Base-by-base conservation (phyloP, 495 filamentous ascomycete species). In the Penicillium mononematosum region DNA sequence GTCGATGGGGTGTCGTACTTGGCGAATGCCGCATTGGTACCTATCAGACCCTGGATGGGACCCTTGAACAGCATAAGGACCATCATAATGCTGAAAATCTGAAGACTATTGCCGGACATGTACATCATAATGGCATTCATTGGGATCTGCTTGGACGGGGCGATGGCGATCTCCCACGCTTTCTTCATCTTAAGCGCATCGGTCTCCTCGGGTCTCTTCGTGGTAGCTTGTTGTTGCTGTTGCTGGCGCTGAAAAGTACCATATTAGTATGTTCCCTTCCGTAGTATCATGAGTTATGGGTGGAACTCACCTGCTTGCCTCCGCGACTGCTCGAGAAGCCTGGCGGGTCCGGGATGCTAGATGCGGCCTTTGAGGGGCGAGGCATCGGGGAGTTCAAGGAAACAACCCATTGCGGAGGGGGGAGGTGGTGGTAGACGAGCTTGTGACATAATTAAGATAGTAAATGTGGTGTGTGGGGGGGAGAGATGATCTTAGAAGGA, bases 51-150 rank as follows among this genome's bases (percentile, higher is more conserved):
- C 74, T 89, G 84, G 53, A 98, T 84, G 14, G 94, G 94, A 59
- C 88, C 93, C 79, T 96, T 97, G 83, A 99, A 99, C 44, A 96
- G 83, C 90, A 96, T 97, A 62, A 89, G 91, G 8, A 97, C 92
- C 94, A 98, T 98, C 91, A 98, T 96, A 70, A 99, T 97, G 74
- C 86, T 91, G 81, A 99, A 99, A 59, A 99, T 97, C 75, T 99
- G 94, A 25, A 99, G 85, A 55, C 89, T 90, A 76, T 97, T 98
- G 66, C 94, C 94, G 56, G 94, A 96, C 95, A 99, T 98, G 82
- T 99, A 99, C 92, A 98, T 98, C 88, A 96, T 96, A 75, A 99
- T 92, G 45, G 84, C 91, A 56, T 95, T 97, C 94, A 98, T 98
- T 50, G 94, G 94, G 44, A 99, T 81, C 68, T 88, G 85, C 77